phyloP scores from a whole-genome alignment of 2,329 filamentous ascomycete species.

The Cadophora sp. region DNA sequence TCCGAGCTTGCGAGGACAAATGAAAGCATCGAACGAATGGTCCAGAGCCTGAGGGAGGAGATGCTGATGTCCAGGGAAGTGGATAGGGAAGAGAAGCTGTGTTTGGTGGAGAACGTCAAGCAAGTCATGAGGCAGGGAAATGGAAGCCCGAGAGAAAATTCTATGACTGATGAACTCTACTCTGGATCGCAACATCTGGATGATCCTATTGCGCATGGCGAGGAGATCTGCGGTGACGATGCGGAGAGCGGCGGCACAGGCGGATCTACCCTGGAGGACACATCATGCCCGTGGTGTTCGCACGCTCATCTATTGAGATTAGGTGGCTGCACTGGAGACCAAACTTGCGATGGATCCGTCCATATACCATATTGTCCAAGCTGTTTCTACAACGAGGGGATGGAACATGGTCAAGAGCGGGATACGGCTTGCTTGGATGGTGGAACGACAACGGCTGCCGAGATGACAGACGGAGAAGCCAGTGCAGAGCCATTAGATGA shows the following conservation, averaged over 20 bases:
- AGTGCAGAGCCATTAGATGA: not conserved
- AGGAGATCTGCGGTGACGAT: not conserved
- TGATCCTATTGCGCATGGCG: too few relatives aligned
- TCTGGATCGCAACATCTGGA: not conserved
- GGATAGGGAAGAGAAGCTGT: conserved; percentile 18
- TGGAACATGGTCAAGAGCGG: not conserved
- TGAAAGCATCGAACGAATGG: not conserved
- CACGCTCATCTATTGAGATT: not conserved
- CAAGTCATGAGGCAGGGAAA: not conserved
- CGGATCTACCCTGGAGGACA: not conserved
- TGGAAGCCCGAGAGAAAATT: not conserved
- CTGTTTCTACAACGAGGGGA: not conserved
- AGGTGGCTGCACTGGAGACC: not conserved
- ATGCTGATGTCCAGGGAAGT: conserved; percentile 6
- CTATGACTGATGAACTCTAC: not conserved
- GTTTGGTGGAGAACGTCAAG: conserved; percentile 10
- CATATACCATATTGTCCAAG: conserved; percentile 12
- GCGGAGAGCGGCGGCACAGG: too few relatives aligned
- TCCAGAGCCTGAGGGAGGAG: conserved; percentile 3
- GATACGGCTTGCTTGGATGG: not conserved
- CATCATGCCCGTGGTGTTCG: conserved; percentile 9
- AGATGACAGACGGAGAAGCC: not conserved
- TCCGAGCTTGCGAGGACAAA: not conserved
- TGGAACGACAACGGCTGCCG: not conserved
- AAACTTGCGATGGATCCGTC: conserved; percentile 8